Percentiles rank a stretch among this genome's conserved stretches.
phyloP scores from a whole-genome alignment of 1,284 basidiomycete genomes.

The Ustilago hordei region DNA sequence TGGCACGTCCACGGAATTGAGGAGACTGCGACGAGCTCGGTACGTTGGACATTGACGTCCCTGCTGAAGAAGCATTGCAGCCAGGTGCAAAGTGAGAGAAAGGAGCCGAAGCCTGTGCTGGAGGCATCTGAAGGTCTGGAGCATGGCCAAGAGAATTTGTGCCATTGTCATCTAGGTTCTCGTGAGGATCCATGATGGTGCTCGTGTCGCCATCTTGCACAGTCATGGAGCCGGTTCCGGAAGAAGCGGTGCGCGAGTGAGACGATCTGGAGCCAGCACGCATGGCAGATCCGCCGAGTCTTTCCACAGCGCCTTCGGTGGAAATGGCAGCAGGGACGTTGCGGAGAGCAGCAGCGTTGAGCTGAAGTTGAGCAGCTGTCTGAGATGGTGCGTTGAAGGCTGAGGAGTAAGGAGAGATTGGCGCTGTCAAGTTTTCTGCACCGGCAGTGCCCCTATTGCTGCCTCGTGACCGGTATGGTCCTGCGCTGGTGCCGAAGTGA shows the following conservation, averaged over 20 bases:
- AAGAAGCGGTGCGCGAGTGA: constrained; percentile 37
- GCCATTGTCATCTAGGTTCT: constrained; percentile 25
- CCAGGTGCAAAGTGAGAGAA: constrained; percentile 51
- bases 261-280: constrained; percentile 9
- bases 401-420: constrained; percentile 40
- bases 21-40: constrained; percentile 31
- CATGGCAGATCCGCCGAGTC: constrained; percentile 20
- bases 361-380: constrained; percentile 54
- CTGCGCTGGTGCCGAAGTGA: constrained; percentile 9
- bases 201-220: constrained; percentile 48
- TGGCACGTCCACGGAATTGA: constrained; percentile 31
- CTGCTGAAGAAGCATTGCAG: constrained; percentile 26
- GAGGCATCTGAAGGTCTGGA: constrained; percentile 57
- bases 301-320: constrained; percentile 49
- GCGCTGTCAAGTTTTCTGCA: constrained; percentile 27
- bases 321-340: constrained; percentile 55
- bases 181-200: constrained; percentile 39
- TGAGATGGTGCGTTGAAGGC: constrained; percentile 47
- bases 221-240: constrained; percentile 35
- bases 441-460: constrained; percentile 12
- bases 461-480: background rate
- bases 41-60: constrained; percentile 21
- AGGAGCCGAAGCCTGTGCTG: constrained; percentile 57
- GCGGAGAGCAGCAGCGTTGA: constrained; percentile 55
- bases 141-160: constrained; percentile 27